Evolutionary conservation across 1,284 basidiomycete species (phyloP).

Genomic region (Microbotryomycetes sp.): DNA sequence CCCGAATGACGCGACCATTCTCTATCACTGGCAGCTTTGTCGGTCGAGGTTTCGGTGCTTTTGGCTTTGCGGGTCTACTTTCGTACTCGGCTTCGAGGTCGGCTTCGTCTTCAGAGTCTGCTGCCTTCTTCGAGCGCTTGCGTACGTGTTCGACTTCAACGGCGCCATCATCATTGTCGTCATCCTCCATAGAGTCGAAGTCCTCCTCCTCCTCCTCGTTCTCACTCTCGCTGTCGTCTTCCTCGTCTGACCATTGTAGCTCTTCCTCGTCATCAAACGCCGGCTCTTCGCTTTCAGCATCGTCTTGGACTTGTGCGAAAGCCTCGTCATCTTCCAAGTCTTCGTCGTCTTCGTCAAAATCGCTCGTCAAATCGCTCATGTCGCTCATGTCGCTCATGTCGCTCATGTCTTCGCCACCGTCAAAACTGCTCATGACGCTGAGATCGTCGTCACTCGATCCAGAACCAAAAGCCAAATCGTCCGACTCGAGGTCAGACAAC

Average conservation of each 20-base stretch:
- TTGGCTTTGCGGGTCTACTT: conserved; percentile 9
- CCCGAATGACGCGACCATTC: conserved; percentile 25
- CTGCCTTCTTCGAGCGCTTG: conserved; percentile 11
- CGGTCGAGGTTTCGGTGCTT: conserved; percentile 15
- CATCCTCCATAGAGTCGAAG: conserved; percentile 37
- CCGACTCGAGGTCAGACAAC: conserved; percentile 30
- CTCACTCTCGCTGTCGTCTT: conserved; percentile 41
- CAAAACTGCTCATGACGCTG: conserved; percentile 55
- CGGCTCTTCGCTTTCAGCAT: conserved; percentile 36
- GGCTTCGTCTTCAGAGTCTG: conserved; percentile 11
- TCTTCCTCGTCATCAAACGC: conserved; percentile 39
- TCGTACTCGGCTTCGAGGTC: conserved; percentile 34
- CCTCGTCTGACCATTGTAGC: conserved; percentile 45
- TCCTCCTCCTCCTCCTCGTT: conserved; percentile 41
- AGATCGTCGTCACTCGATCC: conserved; percentile 28
- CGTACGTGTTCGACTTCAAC: conserved; percentile 11
- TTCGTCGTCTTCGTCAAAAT: conserved; percentile 47
- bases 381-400: conserved; percentile 51
- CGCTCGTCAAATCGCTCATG: conserved; percentile 45
- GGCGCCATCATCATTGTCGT: conserved; percentile 17
- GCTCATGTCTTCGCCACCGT: conserved; percentile 59
- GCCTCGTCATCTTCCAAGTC: conserved; percentile 43
- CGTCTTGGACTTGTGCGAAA: conserved; percentile 46
- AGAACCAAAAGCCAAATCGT: conserved; percentile 30
- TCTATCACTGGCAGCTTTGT: conserved; percentile 26